Base-by-base conservation (phyloP, 441 rosid genomes). In the Syzygium malaccense region DNA sequence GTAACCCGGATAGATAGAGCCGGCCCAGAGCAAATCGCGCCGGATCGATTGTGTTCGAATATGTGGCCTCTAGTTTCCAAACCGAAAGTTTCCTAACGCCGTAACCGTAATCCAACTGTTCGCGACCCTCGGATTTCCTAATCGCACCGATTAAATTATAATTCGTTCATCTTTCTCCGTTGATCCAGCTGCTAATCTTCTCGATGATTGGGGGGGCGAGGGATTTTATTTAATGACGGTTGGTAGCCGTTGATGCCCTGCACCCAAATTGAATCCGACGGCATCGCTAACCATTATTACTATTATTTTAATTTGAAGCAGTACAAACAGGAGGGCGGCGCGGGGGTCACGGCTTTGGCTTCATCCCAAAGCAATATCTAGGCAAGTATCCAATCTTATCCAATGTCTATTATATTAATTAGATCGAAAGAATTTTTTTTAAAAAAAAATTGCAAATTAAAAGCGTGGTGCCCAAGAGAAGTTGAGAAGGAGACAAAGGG, bases 101-200 rank as follows among this genome's bases (percentile, higher is more conserved):
- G 9, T 23, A 3, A 60, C 6, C 1, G 4, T 55, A 55, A 58
- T 58, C 7, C 11, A 3, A n/a, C 15, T 26, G 48, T 7, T 1
- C 0, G 15, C 28, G 1, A 7, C 3, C 71, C 6, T 0, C 2
- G 1, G 20, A 11, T 30, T n/a, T 15, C 37, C 17, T 15, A 30
- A 64, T 30, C 10, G 5, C 0, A 3, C 1, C 4, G 11, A 64
- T 64, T 64, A 64, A 64, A 64, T 64, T 64, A 64, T 28, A 60
- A 60, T 60, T 28, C 33, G 28, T 64, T 19, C 80, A 10, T 71
- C 80, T 71, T 71, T 20, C 49, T 12, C 15, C 3, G 25, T 33
- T 10, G 20, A 45, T 71, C 48, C 49, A 11, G 80, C 80, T 71
- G 7, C 28, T 9, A 37, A 19, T 71, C n/a, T 45, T 48, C 30